Conservation (phyloP, 2,329 filamentous ascomycete species). For the Talaromyces albobiverticillius region DNA sequence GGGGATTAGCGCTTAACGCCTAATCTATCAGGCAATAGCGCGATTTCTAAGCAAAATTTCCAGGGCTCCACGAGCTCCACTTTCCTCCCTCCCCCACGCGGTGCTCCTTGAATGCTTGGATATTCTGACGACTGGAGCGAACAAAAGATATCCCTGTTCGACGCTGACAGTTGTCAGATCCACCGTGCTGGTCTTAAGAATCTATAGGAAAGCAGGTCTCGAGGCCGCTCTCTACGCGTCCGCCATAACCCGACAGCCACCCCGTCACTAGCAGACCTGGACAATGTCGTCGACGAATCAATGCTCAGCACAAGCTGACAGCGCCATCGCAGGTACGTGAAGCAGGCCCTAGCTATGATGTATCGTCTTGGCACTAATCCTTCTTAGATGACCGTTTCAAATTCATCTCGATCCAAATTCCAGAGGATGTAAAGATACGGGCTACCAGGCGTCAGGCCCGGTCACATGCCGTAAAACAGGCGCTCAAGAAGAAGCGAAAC, state of each 20-base stretch:
- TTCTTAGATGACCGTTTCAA: neutral
- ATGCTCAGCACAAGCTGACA: neutral
- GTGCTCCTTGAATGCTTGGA: too few relatives aligned
- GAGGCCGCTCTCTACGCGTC: too few relatives aligned
- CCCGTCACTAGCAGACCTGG: neutral
- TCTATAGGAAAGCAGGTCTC: too few relatives aligned
- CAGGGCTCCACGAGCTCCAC: neutral
- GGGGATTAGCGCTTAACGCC: neutral
- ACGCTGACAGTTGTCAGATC: too few relatives aligned
- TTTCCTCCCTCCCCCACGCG: too few relatives aligned
- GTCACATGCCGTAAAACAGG: constrained; percentile 30
- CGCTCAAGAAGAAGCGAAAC: constrained; percentile 28
- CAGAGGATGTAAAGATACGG: constrained; percentile 17
- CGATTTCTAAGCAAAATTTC: neutral
- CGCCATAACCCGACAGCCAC: neutral
- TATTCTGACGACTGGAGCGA: too few relatives aligned
- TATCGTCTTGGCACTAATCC: neutral
- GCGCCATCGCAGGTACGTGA: neutral
- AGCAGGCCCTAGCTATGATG: neutral
- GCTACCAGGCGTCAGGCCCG: constrained; percentile 23
- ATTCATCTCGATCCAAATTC: constrained; percentile 21
- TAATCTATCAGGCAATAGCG: neutral
- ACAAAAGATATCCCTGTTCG: too few relatives aligned
- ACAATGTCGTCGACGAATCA: neutral
- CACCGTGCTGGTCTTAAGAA: too few relatives aligned